Percentiles rank a stretch among this genome's conserved stretches.
phyloP scores from a whole-genome alignment of 306 rosid genomes.

The Rosa lucieae region DNA sequence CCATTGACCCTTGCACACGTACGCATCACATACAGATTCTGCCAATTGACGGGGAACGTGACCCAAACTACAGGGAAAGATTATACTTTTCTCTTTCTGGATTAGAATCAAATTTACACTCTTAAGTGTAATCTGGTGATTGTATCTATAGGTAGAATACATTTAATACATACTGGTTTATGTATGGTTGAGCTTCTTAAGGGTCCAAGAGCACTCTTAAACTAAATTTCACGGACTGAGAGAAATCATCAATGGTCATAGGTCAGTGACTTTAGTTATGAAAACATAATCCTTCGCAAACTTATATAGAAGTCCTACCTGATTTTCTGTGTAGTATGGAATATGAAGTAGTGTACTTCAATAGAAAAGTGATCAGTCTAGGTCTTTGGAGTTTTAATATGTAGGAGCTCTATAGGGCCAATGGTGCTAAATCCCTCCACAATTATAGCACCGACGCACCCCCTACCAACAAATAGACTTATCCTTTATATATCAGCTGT shows the following conservation, averaged over 20 bases:
- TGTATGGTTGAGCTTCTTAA: not conserved
- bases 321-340: not conserved
- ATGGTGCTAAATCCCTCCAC: not conserved
- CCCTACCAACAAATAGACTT: too few relatives aligned
- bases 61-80: not conserved
- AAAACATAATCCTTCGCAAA: not conserved
- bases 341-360: not conserved
- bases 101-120: not conserved
- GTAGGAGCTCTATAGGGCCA: not conserved
- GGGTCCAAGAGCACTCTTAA: not conserved
- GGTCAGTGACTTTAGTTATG: not conserved
- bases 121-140: not conserved
- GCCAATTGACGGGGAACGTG: not conserved
- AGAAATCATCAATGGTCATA: not conserved
- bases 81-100: not conserved
- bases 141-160: not conserved
- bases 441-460: too few relatives aligned
- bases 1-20: not conserved
- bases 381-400: not conserved
- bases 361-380: not conserved
- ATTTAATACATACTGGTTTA: not conserved
- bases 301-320: not conserved
- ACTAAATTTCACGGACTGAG: not conserved
- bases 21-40: not conserved
- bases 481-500: too few relatives aligned